Conservation (phyloP, 192 early-diverging fungal species). For the Gigaspora rosea region DNA sequence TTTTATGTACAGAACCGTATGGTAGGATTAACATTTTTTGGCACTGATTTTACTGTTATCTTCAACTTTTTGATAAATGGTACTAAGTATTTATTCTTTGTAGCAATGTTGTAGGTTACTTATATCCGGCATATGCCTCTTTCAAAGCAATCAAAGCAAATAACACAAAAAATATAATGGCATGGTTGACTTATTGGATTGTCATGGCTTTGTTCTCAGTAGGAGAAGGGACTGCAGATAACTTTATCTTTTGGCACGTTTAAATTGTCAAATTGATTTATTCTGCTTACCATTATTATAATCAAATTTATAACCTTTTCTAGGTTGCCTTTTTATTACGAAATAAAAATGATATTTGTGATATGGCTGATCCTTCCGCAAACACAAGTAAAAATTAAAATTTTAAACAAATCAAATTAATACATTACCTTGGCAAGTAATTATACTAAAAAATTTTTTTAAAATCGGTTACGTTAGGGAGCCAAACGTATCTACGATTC, state of each 20-base stretch:
- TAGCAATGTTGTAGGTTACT: conserved; percentile 15
- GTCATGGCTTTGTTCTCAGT: conserved; percentile 28
- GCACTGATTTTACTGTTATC: neutral
- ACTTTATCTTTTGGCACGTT: conserved; percentile 30
- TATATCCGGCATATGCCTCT: conserved; percentile 36
- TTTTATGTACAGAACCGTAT: neutral
- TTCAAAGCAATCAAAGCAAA: conserved; percentile 35
- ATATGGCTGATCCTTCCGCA: conserved; percentile 35
- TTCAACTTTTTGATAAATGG: neutral
- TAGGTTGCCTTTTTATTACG: conserved; percentile 38
- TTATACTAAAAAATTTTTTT: neutral
- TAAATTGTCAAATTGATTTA: neutral
- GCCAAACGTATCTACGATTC: conserved; percentile 12
- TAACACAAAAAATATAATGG: conserved; percentile 1
- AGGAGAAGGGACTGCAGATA: conserved; percentile 23
- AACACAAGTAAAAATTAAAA: conserved; percentile 27
- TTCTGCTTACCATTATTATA: neutral
- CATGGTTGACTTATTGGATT: conserved; percentile 36
- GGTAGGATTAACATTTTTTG: neutral
- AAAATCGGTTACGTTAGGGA: conserved; percentile 6
- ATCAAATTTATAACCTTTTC: neutral
- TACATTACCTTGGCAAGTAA: neutral
- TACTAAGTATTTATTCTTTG: neutral
- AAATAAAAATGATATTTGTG: conserved; percentile 33
- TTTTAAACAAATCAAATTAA: neutral